Conservation (phyloP, 805 yeast genomes). For the Metschnikowia chrysomelidarum region DNA sequence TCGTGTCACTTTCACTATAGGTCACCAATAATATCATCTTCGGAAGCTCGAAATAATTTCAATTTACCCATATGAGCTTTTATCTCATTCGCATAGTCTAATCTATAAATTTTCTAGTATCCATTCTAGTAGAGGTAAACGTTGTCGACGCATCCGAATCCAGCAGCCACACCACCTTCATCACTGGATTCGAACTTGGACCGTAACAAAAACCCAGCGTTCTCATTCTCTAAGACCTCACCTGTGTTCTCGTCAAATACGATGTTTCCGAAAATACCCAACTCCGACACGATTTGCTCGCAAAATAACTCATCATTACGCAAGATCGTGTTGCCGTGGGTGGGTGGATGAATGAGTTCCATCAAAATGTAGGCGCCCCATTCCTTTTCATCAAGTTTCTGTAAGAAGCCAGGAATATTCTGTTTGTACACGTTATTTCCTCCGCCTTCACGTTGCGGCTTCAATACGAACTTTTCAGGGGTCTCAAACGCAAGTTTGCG, state of each 20-base stretch:
- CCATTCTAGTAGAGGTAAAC: slow-evolving; percentile 48
- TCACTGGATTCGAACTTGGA: slow-evolving; percentile 75
- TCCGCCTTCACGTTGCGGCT: slow-evolving; percentile 99
- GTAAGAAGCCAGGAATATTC: slow-evolving; percentile 75
- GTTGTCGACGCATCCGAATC: slow-evolving; percentile 95
- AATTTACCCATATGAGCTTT: background rate
- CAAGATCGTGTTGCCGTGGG: slow-evolving; percentile 63
- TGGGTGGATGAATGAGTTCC: slow-evolving; percentile 87
- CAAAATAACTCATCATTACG: slow-evolving; percentile 58
- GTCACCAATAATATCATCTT: too few relatives aligned
- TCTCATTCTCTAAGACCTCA: slow-evolving; percentile 56
- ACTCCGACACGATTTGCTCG: slow-evolving; percentile 84
- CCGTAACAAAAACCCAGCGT: slow-evolving; percentile 83
- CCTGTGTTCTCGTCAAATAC: slow-evolving; percentile 68
- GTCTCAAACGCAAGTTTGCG: slow-evolving; percentile 60
- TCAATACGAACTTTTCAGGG: slow-evolving; percentile 77
- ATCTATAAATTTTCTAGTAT: background rate
- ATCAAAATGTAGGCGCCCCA: slow-evolving; percentile 92
- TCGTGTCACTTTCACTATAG: too few relatives aligned
- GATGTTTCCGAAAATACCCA: slow-evolving; percentile 86
- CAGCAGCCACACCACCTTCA: slow-evolving; percentile 99
- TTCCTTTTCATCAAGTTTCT: slow-evolving; percentile 55
- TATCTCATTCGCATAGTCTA: background rate
- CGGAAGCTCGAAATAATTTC: background rate
- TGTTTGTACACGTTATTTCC: slow-evolving; percentile 91